phyloP scores from a whole-genome alignment of 495 filamentous ascomycete genomes.

The Alectoria sarmentosa region DNA sequence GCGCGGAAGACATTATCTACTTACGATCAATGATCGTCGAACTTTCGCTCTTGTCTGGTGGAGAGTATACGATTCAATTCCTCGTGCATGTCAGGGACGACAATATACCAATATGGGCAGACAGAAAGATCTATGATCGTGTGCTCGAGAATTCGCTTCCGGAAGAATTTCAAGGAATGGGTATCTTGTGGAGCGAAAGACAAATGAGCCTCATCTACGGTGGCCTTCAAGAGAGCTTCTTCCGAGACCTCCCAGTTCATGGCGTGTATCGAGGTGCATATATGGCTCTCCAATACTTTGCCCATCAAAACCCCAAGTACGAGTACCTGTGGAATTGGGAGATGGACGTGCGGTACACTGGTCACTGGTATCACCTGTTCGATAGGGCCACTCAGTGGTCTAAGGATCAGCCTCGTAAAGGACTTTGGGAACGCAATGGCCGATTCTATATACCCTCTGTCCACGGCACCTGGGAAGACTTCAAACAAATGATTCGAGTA shows the following conservation, averaged over 20 bases:
- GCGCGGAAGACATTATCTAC: conserved; percentile 45
- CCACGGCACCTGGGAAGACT: conserved; percentile 89
- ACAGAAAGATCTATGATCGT: conserved; percentile 53
- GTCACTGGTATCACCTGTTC: conserved; percentile 93
- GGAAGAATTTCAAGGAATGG: conserved; percentile 79
- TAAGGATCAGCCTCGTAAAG: conserved; percentile 76
- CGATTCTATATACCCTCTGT: conserved; percentile 87
- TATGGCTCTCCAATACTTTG: conserved; percentile 92
- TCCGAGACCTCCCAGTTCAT: conserved; percentile 70
- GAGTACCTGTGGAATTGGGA: conserved; percentile 99
- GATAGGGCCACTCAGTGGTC: conserved; percentile 68
- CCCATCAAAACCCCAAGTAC: conserved; percentile 83
- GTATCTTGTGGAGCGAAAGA: conserved; percentile 82
- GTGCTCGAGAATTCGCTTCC: conserved; percentile 68
- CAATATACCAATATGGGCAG: conserved; percentile 58
- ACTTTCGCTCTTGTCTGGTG: conserved; percentile 54
- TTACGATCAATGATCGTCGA: conserved; percentile 55
- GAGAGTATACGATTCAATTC: conserved; percentile 58
- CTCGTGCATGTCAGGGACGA: conserved; percentile 61
- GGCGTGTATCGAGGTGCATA: conserved; percentile 86
- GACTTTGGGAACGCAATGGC: conserved; percentile 86
- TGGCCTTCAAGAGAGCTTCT: conserved; percentile 65
- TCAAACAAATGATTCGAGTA: conserved; percentile 84
- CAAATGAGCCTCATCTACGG: conserved; percentile 89
- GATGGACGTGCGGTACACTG: conserved; percentile 92